These are phyloP conservation scores for Acarospora socialis DNA, from an alignment of 2,329 filamentous ascomycete species.

Conservation along the genomic window DNA sequence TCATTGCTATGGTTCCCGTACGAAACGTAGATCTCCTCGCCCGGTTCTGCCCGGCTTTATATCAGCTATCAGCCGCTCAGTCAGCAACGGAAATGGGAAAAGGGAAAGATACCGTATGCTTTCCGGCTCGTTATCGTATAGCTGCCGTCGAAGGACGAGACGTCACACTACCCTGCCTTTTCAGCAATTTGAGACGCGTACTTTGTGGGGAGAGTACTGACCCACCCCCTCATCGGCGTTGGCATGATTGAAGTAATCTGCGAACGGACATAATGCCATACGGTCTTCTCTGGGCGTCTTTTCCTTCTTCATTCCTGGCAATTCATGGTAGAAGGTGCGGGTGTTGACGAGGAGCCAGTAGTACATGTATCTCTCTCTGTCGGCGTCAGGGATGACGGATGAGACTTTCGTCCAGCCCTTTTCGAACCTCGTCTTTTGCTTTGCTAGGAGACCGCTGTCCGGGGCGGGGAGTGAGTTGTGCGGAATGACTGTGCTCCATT, in stretches of 20 bases:
- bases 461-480: constrained; percentile 26
- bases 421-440: constrained; percentile 40
- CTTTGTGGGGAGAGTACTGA: constrained; percentile 2
- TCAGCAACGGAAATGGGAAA: neutral
- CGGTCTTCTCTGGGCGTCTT: constrained; percentile 30
- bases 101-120: constrained; percentile 8
- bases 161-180: constrained; percentile 25
- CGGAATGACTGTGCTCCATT: constrained; percentile 1
- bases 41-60: constrained; percentile 18
- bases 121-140: constrained; percentile 11
- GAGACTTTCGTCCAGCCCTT: constrained; percentile 36
- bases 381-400: constrained; percentile 28
- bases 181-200: constrained; percentile 1
- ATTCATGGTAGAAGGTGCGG: constrained; percentile 44
- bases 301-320: constrained; percentile 23
- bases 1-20: constrained; percentile 31
- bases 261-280: constrained; percentile 32
- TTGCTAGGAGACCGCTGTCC: constrained; percentile 33
- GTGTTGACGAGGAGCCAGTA: constrained; percentile 49
- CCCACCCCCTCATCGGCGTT: constrained; percentile 25
- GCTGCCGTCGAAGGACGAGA: constrained; percentile 12
- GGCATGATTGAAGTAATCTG: constrained; percentile 34
- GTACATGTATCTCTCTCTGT: constrained; percentile 35
- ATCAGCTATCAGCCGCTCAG: neutral
- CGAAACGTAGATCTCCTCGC: constrained; percentile 31